These are phyloP conservation scores for Arctium lappa DNA, from an alignment of 129 eudicot species.

Conservation along the genomic window DNA sequence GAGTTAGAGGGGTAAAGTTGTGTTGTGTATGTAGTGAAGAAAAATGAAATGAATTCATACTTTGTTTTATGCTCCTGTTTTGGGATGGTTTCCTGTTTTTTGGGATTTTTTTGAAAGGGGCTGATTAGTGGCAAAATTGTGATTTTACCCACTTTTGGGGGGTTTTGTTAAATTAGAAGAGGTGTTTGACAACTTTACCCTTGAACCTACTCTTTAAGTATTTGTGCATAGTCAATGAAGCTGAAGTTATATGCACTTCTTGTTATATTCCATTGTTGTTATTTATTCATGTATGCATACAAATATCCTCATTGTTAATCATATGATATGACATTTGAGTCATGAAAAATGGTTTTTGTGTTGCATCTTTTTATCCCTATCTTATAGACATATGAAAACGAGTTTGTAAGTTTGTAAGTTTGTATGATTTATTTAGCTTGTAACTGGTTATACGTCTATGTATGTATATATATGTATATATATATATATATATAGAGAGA, in stretches of 20 bases:
- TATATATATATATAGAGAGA: too few species aligned
- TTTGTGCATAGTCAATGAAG: not conserved
- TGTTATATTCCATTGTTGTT: not conserved
- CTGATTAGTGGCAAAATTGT: slow-evolving; percentile 27
- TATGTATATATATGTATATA: too few species aligned
- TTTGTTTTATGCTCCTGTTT: slow-evolving; percentile 7
- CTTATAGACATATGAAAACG: not conserved
- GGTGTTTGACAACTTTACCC: slow-evolving; percentile 27
- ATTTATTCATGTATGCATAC: not conserved
- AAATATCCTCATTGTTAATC: too few species aligned
- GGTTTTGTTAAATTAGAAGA: slow-evolving; percentile 18
- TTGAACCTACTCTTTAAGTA: not conserved
- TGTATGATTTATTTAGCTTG: not conserved
- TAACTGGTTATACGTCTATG: not conserved
- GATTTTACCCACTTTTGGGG: slow-evolving; percentile 15
- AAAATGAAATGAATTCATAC: slow-evolving; percentile 5
- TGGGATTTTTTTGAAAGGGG: slow-evolving; percentile 25
- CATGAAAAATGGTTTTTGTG: not conserved
- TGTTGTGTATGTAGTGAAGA: slow-evolving; percentile 31
- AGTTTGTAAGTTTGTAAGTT: too few species aligned
- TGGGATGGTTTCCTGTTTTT: slow-evolving; percentile 21
- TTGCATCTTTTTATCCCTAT: not conserved
- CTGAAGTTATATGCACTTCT: not conserved
- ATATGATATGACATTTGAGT: not conserved
- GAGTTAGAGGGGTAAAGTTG: slow-evolving; percentile 22